Base-by-base conservation (phyloP, 2,329 filamentous ascomycete species). In the Alternaria sp. region DNA sequence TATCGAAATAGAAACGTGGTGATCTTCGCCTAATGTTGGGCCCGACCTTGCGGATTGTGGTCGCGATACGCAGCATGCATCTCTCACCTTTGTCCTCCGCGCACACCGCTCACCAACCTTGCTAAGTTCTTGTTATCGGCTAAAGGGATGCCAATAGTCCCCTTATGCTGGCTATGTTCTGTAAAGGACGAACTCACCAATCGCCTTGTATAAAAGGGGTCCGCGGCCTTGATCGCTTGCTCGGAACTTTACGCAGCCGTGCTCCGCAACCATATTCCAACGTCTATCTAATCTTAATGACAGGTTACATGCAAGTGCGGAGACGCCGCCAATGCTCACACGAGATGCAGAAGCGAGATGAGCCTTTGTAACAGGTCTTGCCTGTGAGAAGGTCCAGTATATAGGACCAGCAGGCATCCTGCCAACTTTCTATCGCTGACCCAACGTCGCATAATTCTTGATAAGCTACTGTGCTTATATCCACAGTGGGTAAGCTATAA, bases 341-440 rank as follows among this genome's bases (percentile, higher is more conserved):
- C 12, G 20, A 30, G 20, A 25, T 51, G 44, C 57, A 56, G 36
- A 60, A 60, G 46, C 58, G 53, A 60, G 38, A 60, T 57, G 52
- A 60, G 30, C 25, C 20, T 49, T 22, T 36, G 30, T n/a, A 25
- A 22, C 46, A 52, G 36, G 5, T n/a, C 22, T 51, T 51, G 14
- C 28, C 28, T 11, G 20, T 27, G 28, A 27, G 28, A 32, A 11
- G 16, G 25, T 27, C 12, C 20, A 28, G 34, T 18, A 28, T 30
- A 20, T 30, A 38, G 22, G 38, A 7, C 50, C 11, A 16, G 36
- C 62, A 68, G 63, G 65, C 65, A 68, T 68, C 38, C 57, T 65
- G 65, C 67, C 67, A 66, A 66, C 59, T 66, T 67, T 64, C 55
- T 45, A 36, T 22, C 25, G 38, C 30, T 30, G 27, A 40, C 27